Evolutionary conservation across 2,329 filamentous ascomycete species (phyloP).

Genomic region (Calonectria multiphialidica): DNA sequence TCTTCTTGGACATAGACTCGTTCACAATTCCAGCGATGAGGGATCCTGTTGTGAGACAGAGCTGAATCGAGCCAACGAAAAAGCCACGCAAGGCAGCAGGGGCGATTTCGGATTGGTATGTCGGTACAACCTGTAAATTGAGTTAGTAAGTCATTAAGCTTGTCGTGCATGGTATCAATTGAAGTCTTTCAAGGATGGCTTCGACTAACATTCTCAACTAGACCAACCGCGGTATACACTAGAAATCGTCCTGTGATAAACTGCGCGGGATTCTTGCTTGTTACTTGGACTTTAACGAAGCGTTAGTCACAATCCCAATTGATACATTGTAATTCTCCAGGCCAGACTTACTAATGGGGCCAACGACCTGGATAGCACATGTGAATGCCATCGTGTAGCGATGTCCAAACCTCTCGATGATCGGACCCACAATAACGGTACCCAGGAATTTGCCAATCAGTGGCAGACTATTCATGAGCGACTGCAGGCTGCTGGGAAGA

Average conservation of each 20-base stretch:
- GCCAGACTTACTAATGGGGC: background rate
- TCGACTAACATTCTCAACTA: background rate
- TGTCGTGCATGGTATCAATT: too few species aligned
- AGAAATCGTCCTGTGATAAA: background rate
- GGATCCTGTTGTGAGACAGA: background rate
- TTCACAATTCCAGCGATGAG: slow-evolving; percentile 1
- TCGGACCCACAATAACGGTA: background rate
- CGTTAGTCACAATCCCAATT: background rate
- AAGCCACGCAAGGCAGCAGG: background rate
- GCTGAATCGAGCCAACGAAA: background rate
- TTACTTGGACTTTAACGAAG: background rate
- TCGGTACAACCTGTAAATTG: background rate
- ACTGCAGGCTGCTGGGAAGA: background rate
- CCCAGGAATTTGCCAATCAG: background rate
- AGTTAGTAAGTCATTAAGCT: too few species aligned
- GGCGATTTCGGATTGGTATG: background rate
- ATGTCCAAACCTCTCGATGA: background rate
- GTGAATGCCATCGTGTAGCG: background rate
- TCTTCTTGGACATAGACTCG: background rate
- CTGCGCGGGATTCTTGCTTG: background rate
- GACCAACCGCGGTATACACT: background rate
- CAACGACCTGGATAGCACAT: background rate
- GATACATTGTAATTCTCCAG: background rate
- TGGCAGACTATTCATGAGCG: background rate
- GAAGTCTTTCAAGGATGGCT: too few species aligned